Base-by-base conservation (phyloP, 441 rosid genomes). In the Adansonia gregorii region DNA sequence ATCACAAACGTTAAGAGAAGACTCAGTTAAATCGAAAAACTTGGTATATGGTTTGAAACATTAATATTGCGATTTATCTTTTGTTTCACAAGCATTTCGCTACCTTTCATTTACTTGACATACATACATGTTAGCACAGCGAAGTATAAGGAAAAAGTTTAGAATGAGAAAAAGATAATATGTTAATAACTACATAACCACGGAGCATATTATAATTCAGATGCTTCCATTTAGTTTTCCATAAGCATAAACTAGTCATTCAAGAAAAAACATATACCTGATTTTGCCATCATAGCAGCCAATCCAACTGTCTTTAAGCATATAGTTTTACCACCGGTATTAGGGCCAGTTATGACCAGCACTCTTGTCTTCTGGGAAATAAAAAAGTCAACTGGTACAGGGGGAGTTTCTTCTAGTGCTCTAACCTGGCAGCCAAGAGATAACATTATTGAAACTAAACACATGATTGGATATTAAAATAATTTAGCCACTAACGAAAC, bases 281-380 rank as follows among this genome's bases (percentile, higher is more conserved):
- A 89, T 88, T 94, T 95, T 76, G 97, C 98, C 99, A 95, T 95
- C 93, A 95, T 86, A 76, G 95, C 91, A 73, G 98, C 97, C 85
- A 95, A 89, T 84, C 97, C 99, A 82, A 92, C 82, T 54, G 99
- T 92, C 89, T 95, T 95, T 70, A 94, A 87, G 89, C 92, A 91
- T 72, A 90, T 90, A 64, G 98, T 95, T 89, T 95, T 95, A 73
- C 99, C 99, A 64, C 99, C 99, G 9, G 98, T 95, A 79, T 95
- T 94, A 22, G 99, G 99, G 74, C 98, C 98, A n/a, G 99, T 95
- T 74, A 95, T 89, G 67, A 93, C 86, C 80, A 94, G 85, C 81
- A 95, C 98, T 84, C 85, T 90, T 15, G 95, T 92, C 78, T 86
- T 90, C 77, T 65, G 76, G 67, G 90, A 59, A 78, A 95, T 87